Evolutionary conservation across 2,329 filamentous ascomycete species (phyloP).

Genomic region (Aureobasidium melanogenum): DNA sequence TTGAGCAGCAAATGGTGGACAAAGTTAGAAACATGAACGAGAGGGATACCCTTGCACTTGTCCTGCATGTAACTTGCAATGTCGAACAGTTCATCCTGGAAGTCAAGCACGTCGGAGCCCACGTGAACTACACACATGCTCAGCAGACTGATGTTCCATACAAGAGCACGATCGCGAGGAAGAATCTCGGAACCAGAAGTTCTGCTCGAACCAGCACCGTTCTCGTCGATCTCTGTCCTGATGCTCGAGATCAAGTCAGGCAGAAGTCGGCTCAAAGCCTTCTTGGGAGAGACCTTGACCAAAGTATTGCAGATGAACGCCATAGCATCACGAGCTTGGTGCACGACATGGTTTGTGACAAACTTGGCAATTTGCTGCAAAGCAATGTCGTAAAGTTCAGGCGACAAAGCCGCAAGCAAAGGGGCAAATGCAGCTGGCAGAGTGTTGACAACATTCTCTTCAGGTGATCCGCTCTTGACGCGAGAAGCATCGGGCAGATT

Average conservation of each 20-base stretch:
- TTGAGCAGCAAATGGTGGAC: slow-evolving; percentile 94
- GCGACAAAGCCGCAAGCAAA: slow-evolving; percentile 80
- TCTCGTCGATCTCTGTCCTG: slow-evolving; percentile 92
- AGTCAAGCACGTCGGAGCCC: slow-evolving; percentile 77
- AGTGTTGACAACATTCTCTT: slow-evolving; percentile 95
- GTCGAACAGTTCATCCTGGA: slow-evolving; percentile 80
- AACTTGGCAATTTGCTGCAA: slow-evolving; percentile 89
- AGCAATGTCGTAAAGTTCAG: slow-evolving; percentile 85
- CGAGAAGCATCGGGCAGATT: slow-evolving; percentile 88
- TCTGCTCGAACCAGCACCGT: slow-evolving; percentile 87
- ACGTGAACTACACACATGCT: slow-evolving; percentile 98
- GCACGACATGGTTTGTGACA: slow-evolving; percentile 86
- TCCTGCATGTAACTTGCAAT: slow-evolving; percentile 96
- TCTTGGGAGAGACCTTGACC: slow-evolving; percentile 91
- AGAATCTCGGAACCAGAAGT: slow-evolving; percentile 91
- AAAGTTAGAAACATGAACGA: slow-evolving; percentile 94
- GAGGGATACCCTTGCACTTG: slow-evolving; percentile 85
- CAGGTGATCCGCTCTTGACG: slow-evolving; percentile 80
- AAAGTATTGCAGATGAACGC: slow-evolving; percentile 95
- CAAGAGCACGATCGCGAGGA: slow-evolving; percentile 80
- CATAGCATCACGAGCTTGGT: slow-evolving; percentile 95
- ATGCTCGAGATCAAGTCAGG: slow-evolving; percentile 88
- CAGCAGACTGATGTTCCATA: slow-evolving; percentile 95
- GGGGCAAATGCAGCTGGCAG: slow-evolving; percentile 86
- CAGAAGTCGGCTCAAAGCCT: slow-evolving; percentile 81